Evolutionary conservation across 176 grass and related monocot species (phyloP), one percentile per base, ranked within the genome.

Genomic region (Oryza rufipogon): DNA sequence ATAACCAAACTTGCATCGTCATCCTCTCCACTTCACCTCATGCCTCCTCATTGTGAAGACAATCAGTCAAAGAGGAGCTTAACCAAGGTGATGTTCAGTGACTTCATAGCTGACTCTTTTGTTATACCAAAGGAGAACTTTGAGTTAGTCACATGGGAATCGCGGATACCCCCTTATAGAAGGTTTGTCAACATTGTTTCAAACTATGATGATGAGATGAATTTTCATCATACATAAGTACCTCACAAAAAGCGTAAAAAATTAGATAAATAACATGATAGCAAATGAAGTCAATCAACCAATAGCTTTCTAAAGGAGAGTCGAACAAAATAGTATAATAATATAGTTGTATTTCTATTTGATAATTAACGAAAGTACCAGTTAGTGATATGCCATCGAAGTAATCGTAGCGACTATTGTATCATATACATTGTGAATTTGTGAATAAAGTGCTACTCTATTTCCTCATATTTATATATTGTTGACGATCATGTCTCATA

Each of bases 61-160:
- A 19, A 68, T 1, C 5, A 28, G 79, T 36, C 9, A 17, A 73
- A 16, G 22, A 52, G 20, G 14, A 4, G 39, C 7, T n/a, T 86
- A n/a, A 61, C 77, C 61, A 79, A 68, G 81, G 69, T 88, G 20
- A 74, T 60, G 34, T 88, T 84, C 74, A 73, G 19, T 33, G 87
- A 88, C 39, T 7, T 88, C 2, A 61, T 88, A 36, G 14, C 25
- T 25, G 87, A 75, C 7, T 61, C 25, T 0, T 14, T 47, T 74
- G 14, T 61, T 74, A 14, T 74, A 9, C 75, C 75, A 2, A 79
- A 73, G 26, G 61, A 56, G 4, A 46, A 84, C 19, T 88, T 88
- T 68, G 69, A 88, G 60, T 11, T 88, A 2, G 19, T 84, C 5
- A 12, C 68, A 1, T 84, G 75, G 75, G 81, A 84, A 58, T 84